phyloP scores from a whole-genome alignment of 2,329 filamentous ascomycete genomes.

The Aureobasidium zeae region DNA sequence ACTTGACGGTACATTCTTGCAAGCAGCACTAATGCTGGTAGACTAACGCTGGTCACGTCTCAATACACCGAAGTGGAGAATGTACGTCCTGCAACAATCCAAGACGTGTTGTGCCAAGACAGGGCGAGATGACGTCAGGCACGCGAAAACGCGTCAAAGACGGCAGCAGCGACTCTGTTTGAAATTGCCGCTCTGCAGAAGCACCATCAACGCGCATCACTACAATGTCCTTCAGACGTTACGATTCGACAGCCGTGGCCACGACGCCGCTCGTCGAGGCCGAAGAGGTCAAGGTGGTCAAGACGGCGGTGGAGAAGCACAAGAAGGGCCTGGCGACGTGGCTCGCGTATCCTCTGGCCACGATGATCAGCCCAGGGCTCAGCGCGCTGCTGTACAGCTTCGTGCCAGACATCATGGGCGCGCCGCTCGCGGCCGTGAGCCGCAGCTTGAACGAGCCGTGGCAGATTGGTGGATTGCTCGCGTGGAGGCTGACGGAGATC shows the following conservation, averaged over 20 bases:
- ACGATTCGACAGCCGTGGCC: constrained; percentile 7
- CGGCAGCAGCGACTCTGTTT: too few species aligned
- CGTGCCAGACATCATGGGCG: constrained; percentile 49
- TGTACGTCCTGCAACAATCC: too few species aligned
- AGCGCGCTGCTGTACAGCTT: constrained; percentile 57
- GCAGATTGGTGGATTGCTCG: constrained; percentile 49
- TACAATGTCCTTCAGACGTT: constrained; percentile 10
- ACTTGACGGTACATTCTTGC: too few species aligned
- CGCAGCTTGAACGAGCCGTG: constrained; percentile 52
- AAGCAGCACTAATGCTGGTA: too few species aligned
- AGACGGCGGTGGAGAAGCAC: constrained; percentile 3
- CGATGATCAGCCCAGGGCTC: constrained; percentile 50
- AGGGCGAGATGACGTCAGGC: neutral
- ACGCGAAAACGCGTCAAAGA: neutral
- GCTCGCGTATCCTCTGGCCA: constrained; percentile 35
- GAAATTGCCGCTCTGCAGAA: neutral
- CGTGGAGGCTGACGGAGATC: constrained; percentile 55
- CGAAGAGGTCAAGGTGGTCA: neutral
- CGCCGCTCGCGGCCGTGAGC: constrained; percentile 59
- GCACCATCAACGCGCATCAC: neutral
- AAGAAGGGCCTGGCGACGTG: constrained; percentile 1
- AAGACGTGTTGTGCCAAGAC: neutral
- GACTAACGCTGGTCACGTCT: neutral
- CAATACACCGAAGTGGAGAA: too few species aligned
- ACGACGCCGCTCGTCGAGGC: constrained; percentile 4